phyloP scores from a whole-genome alignment of 352 stramenopile species.

The Phytophthora pluvialis region DNA sequence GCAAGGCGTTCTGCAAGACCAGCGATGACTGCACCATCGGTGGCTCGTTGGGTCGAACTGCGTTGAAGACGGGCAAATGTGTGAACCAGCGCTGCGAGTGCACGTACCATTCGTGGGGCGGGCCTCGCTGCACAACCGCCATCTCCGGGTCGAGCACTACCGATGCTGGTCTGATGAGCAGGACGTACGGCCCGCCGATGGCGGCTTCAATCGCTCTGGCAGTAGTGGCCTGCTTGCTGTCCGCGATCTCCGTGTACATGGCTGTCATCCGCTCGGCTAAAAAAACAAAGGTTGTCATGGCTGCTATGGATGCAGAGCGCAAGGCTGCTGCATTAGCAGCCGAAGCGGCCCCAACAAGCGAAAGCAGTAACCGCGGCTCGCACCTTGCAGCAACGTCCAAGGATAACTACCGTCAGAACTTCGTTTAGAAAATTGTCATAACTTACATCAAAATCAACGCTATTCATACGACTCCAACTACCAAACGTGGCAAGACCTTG shows the following conservation, averaged over 20 bases:
- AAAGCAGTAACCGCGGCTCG: slow-evolving; percentile 15
- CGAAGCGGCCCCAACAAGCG: slow-evolving; percentile 1
- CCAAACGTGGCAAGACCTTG: too few species aligned
- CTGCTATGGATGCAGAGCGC: slow-evolving; percentile 16
- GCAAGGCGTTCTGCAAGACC: slow-evolving; percentile 46
- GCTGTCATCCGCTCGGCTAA: slow-evolving; percentile 10
- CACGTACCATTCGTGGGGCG: slow-evolving; percentile 52
- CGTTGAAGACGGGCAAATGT: slow-evolving; percentile 54
- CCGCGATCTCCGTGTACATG: slow-evolving; percentile 14
- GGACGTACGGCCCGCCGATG: slow-evolving; percentile 57
- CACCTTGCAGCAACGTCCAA: slow-evolving; percentile 14
- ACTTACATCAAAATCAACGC: neutral
- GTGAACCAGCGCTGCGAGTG: slow-evolving; percentile 56
- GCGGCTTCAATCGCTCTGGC: slow-evolving; percentile 35
- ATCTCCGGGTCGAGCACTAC: slow-evolving; percentile 20
- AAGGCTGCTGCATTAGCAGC: slow-evolving; percentile 13
- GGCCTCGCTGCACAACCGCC: slow-evolving; percentile 65
- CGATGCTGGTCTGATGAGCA: slow-evolving; percentile 23
- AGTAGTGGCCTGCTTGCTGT: slow-evolving; percentile 16
- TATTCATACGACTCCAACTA: too few species aligned
- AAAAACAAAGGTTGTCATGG: slow-evolving; percentile 29
- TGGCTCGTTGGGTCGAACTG: slow-evolving; percentile 10
- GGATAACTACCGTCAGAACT: slow-evolving; percentile 56
- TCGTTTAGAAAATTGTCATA: slow-evolving; percentile 38
- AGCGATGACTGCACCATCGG: slow-evolving; percentile 56